phyloP scores from a whole-genome alignment of 2,329 filamentous ascomycete species.

The Fragosphaeria purpurea region DNA sequence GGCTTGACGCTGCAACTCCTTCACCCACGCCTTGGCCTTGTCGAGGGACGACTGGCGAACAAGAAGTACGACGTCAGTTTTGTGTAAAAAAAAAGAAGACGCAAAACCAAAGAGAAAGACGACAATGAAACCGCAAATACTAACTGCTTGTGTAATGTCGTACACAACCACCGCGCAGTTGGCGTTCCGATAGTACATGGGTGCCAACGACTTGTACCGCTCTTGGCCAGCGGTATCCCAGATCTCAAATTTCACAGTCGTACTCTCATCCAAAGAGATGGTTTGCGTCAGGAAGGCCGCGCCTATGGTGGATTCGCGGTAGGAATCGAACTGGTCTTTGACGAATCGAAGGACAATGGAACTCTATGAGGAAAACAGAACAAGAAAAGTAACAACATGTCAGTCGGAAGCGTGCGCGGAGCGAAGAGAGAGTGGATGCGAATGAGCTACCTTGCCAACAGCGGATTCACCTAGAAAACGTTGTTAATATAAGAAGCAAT shows the following conservation, averaged over 20 bases:
- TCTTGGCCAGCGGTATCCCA: constrained; percentile 99
- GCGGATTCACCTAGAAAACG: constrained; percentile 74
- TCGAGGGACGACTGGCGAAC: constrained; percentile 72
- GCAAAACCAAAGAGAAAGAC: background rate
- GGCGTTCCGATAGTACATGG: constrained; percentile 99
- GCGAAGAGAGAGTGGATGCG: background rate
- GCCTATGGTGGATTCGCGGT: constrained; percentile 95
- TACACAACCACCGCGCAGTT: constrained; percentile 99
- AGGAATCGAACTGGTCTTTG: constrained; percentile 99
- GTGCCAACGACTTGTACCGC: constrained; percentile 95
- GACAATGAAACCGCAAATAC: constrained; percentile 21
- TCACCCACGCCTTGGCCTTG: constrained; percentile 99
- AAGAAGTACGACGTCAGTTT: background rate
- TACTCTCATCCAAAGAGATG: constrained; percentile 94
- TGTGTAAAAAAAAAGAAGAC: background rate
- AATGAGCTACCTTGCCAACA: constrained; percentile 74
- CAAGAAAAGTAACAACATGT: background rate
- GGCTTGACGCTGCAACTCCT: constrained; percentile 94
- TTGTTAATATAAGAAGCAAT: background rate
- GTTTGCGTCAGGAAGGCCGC: constrained; percentile 98
- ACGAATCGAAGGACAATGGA: constrained; percentile 97
- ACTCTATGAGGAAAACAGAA: constrained; percentile 50
- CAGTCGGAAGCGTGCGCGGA: no score
- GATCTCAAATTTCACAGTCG: constrained; percentile 99
- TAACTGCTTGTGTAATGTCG: constrained; percentile 96